Evolutionary conservation across 2,329 filamentous ascomycete genomes (phyloP), one percentile per base, ranked within the genome.

Genomic region (Colletotrichum orbiculare): DNA sequence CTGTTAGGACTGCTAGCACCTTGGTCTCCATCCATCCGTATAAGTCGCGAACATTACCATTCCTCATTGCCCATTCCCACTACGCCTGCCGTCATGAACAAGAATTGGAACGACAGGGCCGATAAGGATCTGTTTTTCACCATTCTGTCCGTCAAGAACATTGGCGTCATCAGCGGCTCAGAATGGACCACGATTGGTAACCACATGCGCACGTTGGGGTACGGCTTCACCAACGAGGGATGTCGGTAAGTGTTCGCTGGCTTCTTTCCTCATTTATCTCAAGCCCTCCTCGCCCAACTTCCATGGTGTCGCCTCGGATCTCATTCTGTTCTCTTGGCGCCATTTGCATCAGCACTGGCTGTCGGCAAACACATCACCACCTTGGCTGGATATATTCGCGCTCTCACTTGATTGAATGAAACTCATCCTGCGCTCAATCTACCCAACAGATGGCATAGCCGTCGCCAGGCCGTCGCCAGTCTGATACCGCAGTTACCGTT

Each of bases 121-220:
- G 86, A 89, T 70, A 87, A 86, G 72, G 86, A 89, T 72, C 78
- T 89, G 50, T 88, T 88, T 78, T 88, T 88, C 71, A 87, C 85
- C 57, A 88, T 89, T 64, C 75, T 88, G 43, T 86, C 83, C 4
- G 83, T 87, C 53, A 89, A 89, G 76, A 86, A 87, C 73, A 87
- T 89, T 70, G 86, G 86, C 68, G 81, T 88, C 72, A 88, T 89
- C 74, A 88, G 85, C 74, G 86, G 85, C 63, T 77, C 79, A 13
- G 86, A 89, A 85, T 89, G 86, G 86, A 84, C 81, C 35, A 86
- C 82, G 43, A 88, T 89, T 70, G 86, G 86, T 67, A 86, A 85
- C 73, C 81, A 86, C 67, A 88, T 89, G 86, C 81, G 86, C 66
- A 75, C 77, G 41, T 71, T 87, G 62, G 86, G 86, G 60, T 88